phyloP scores from a whole-genome alignment of 2,329 filamentous ascomycete species.

The Elsinoe ampelina region DNA sequence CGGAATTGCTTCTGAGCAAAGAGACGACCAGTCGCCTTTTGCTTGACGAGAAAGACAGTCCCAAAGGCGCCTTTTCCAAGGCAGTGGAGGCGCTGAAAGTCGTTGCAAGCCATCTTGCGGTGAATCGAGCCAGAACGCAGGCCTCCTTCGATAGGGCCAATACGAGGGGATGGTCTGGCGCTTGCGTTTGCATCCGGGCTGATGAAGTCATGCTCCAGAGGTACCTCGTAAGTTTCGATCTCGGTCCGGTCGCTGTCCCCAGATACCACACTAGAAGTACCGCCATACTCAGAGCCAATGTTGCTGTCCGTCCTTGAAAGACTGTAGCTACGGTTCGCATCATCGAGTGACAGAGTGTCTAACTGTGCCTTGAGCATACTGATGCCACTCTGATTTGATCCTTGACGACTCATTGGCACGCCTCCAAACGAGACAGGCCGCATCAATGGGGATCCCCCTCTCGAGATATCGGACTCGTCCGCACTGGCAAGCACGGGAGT shows the following conservation, averaged over 20 bases:
- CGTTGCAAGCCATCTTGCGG: conserved; percentile 82
- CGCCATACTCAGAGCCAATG: conserved; percentile 27
- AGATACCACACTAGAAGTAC: conserved; percentile 44
- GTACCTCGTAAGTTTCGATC: conserved; percentile 74
- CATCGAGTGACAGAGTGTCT: conserved; percentile 63
- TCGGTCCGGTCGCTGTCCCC: conserved; percentile 61
- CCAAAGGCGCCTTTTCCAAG: conserved; percentile 95
- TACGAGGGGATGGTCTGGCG: conserved; percentile 19
- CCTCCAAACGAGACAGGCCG: conserved; percentile 10
- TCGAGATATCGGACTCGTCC: conserved; percentile 46
- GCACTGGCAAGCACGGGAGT: conserved; percentile 44
- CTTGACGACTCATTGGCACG: conserved; percentile 9
- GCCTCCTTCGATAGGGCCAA: conserved; percentile 41
- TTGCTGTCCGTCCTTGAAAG: conserved; percentile 29
- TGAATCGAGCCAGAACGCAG: conserved; percentile 42
- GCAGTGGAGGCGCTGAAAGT: conserved; percentile 85
- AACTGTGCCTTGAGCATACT: conserved; percentile 73
- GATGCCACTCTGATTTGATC: conserved; percentile 52
- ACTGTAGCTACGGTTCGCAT: conserved; percentile 46
- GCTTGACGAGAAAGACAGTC: conserved; percentile 87
- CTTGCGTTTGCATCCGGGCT: conserved; percentile 47
- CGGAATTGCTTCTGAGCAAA: conserved; percentile 99
- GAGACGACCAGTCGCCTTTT: conserved; percentile 73
- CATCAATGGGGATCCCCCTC: conserved; percentile 27
- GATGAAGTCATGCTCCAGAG: conserved; percentile 74